Conservation (phyloP, 2,329 filamentous ascomycete genomes). For the Teratosphaeriaceae sp. region DNA sequence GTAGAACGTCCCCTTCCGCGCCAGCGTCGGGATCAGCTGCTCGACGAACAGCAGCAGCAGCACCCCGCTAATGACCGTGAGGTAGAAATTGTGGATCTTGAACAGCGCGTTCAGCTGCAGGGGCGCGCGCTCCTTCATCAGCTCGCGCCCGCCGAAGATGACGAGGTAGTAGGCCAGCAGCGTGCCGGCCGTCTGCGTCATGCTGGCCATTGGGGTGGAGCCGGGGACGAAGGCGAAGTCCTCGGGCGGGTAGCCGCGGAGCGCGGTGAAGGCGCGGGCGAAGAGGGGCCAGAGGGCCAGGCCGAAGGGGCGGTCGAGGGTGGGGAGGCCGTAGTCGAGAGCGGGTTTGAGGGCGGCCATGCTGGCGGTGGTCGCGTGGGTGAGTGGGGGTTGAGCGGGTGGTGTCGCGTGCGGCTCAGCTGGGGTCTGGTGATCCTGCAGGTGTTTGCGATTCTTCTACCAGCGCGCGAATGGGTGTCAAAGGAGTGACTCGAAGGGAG, state of each 20-base stretch:
- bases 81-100: conserved; percentile 93
- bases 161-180: conserved; percentile 85
- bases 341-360: too few relatives aligned
- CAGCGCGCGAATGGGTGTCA: not conserved
- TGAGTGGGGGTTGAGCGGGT: not conserved
- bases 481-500: conserved; percentile 6
- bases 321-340: conserved; percentile 63
- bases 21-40: conserved; percentile 79
- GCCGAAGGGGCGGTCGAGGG: conserved; percentile 87
- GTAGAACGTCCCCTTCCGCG: conserved; percentile 76
- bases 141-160: conserved; percentile 85
- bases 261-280: conserved; percentile 70
- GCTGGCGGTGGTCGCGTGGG: not conserved
- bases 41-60: conserved; percentile 83
- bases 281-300: conserved; percentile 91
- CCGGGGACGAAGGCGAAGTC: conserved; percentile 80
- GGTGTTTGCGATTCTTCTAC: not conserved
- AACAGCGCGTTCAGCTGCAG: conserved; percentile 86
- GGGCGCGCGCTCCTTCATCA: conserved; percentile 81
- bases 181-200: conserved; percentile 73
- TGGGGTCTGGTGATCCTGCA: not conserved
- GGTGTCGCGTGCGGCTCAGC: not conserved
- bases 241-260: conserved; percentile 74
- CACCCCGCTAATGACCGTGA: conserved; percentile 76
- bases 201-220: conserved; percentile 81